A percentile compares a stretch with the other conserved stretches of the same genome.
These are phyloP conservation scores for Neoarthrinium moseri DNA, from an alignment of 2,329 filamentous ascomycete genomes.

Conservation along the genomic window DNA sequence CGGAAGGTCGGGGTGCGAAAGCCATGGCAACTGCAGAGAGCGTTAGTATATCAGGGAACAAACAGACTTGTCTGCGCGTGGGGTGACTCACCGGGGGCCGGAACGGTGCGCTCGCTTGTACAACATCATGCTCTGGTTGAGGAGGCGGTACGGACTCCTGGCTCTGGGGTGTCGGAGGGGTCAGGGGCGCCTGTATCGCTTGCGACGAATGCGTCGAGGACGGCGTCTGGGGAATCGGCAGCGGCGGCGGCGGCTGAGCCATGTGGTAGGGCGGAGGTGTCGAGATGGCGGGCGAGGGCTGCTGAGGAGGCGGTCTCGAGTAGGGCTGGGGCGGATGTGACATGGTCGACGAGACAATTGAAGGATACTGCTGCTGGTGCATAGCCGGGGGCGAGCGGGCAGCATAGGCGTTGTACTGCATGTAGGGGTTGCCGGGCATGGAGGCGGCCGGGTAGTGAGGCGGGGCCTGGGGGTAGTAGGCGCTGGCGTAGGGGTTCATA, in stretches of 20 bases:
- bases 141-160: conserved; percentile 19
- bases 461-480: conserved; percentile 55
- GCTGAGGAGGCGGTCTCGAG: conserved; percentile 36
- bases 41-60: conserved; percentile 22
- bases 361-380: conserved; percentile 56
- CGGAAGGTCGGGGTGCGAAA: conserved; percentile 46
- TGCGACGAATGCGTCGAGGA: conserved; percentile 51
- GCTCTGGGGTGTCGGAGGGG: conserved; percentile 45
- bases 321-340: conserved; percentile 38
- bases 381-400: conserved; percentile 26
- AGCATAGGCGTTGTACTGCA: conserved; percentile 41
- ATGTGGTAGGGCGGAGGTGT: conserved; percentile 48
- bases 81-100: conserved; percentile 48
- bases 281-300: conserved; percentile 52
- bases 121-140: conserved; percentile 22
- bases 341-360: conserved; percentile 43
- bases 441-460: conserved; percentile 56
- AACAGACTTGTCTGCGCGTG: conserved; percentile 1
- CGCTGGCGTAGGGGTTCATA: conserved; percentile 46
- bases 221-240: conserved; percentile 47
- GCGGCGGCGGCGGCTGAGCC: conserved; percentile 39
- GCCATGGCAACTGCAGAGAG: conserved; percentile 53
- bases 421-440: conserved; percentile 45
- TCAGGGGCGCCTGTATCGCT: conserved; percentile 37
- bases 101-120: conserved; percentile 32